These are phyloP conservation scores for Carex kokanica DNA, from an alignment of 176 grass and related monocot genomes.

Conservation along the genomic window DNA sequence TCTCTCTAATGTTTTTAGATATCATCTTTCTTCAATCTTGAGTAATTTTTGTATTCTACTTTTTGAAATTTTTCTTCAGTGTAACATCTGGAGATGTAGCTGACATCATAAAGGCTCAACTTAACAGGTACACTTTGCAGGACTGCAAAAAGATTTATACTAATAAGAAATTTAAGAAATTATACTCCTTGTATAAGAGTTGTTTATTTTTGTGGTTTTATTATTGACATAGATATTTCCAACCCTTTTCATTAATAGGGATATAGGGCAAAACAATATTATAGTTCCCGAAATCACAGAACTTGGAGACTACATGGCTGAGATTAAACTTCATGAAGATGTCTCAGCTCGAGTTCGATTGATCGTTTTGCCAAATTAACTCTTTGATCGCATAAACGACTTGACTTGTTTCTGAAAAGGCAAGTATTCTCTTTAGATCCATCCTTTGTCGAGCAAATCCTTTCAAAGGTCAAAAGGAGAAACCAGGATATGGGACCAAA, in stretches of 20 bases:
- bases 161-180: neutral
- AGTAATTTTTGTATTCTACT: neutral
- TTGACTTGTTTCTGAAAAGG: neutral
- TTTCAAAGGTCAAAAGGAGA: neutral
- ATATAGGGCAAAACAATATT: constrained; percentile 59
- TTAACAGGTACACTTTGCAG: constrained; percentile 51
- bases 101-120: constrained; percentile 83
- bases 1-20: neutral
- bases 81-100: constrained; percentile 89
- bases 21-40: neutral
- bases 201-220: constrained; percentile 21
- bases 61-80: constrained; percentile 28
- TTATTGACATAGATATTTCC: neutral
- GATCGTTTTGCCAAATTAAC: constrained; percentile 67
- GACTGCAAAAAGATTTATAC: neutral
- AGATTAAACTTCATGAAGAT: constrained; percentile 85
- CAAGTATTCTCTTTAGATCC: neutral
- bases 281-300: constrained; percentile 83
- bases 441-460: neutral
- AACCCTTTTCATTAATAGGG: constrained; percentile 40
- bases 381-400: neutral
- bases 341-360: constrained; percentile 71
- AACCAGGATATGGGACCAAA: neutral
- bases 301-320: constrained; percentile 71
- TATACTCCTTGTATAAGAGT: neutral